phyloP scores from a whole-genome alignment of 2,329 filamentous ascomycete species.

The Niveomyces coronatus region DNA sequence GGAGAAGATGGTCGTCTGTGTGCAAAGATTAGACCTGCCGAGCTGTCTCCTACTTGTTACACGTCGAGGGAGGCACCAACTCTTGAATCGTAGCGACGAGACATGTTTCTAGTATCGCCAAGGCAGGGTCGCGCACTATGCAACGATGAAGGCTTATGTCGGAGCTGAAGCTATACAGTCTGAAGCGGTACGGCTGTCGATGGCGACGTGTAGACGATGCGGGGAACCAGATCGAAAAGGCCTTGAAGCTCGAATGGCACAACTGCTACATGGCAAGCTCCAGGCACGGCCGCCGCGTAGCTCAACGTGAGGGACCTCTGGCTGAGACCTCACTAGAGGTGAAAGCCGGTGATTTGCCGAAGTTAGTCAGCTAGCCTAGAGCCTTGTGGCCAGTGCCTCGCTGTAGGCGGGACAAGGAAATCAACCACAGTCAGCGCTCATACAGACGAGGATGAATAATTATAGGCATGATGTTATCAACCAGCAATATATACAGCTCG shows the following conservation, averaged over 20 bases:
- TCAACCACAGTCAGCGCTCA: neutral
- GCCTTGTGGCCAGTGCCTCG: neutral
- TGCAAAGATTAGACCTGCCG: conserved; percentile 10
- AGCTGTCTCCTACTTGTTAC: conserved; percentile 1
- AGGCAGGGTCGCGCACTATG: neutral
- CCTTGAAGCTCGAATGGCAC: conserved; percentile 11
- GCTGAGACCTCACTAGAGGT: conserved; percentile 7
- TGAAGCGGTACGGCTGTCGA: neutral
- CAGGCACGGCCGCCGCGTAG: conserved; percentile 34
- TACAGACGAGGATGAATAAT: too few relatives aligned
- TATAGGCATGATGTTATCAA: too few relatives aligned
- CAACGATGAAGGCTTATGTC: neutral
- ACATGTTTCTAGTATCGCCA: conserved; percentile 49
- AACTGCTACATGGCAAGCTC: conserved; percentile 27
- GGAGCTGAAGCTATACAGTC: neutral
- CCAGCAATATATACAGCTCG: too few relatives aligned
- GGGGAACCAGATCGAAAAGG: conserved; percentile 1
- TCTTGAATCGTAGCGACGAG: conserved; percentile 93
- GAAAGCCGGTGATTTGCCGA: conserved; percentile 11
- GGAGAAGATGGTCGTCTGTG: conserved; percentile 97
- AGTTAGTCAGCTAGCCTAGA: conserved; percentile 2
- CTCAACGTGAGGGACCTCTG: conserved; percentile 13
- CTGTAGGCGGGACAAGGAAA: neutral
- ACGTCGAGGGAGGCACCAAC: conserved; percentile 43
- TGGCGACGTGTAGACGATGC: conserved; percentile 1